These are phyloP conservation scores for Penicillium expansum DNA, from an alignment of 2,329 filamentous ascomycete species.

Conservation along the genomic window DNA sequence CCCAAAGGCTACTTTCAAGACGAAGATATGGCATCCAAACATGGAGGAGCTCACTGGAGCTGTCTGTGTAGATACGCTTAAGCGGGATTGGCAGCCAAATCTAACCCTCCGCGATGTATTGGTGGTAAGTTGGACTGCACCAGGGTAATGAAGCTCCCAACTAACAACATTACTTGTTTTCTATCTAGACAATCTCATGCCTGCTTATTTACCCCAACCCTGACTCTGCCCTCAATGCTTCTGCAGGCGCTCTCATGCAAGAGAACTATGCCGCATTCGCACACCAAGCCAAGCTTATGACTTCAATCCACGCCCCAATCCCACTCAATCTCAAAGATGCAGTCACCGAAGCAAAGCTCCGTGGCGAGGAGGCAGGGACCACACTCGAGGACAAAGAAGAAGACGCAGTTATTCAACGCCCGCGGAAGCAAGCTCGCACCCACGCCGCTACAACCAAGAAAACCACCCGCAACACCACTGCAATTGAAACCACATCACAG, in stretches of 20 bases:
- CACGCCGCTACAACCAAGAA: constrained; percentile 13
- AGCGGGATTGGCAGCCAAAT: constrained; percentile 60
- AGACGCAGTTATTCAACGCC: constrained; percentile 15
- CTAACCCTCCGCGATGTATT: constrained; percentile 60
- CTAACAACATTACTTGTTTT: not conserved
- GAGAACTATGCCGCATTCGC: constrained; percentile 59
- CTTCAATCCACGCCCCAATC: constrained; percentile 58
- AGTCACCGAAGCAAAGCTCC: constrained; percentile 54
- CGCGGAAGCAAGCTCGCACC: constrained; percentile 16
- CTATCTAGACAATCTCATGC: constrained; percentile 57
- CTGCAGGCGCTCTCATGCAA: constrained; percentile 57
- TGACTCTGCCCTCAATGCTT: constrained; percentile 61
- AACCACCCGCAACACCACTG: constrained; percentile 8
- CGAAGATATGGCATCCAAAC: constrained; percentile 63
- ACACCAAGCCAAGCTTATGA: constrained; percentile 59
- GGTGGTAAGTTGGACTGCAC: constrained; percentile 43
- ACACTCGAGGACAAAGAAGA: constrained; percentile 25
- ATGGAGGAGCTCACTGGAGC: constrained; percentile 61
- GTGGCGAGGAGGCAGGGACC: constrained; percentile 50
- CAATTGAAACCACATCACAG: not conserved
- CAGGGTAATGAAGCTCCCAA: too few relatives aligned
- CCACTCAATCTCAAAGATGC: constrained; percentile 45
- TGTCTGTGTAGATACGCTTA: constrained; percentile 64
- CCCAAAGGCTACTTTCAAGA: constrained; percentile 58
- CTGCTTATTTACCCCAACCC: constrained; percentile 63